phyloP scores from a whole-genome alignment of 2,329 filamentous ascomycete species.

The Bipolaris gigantea region DNA sequence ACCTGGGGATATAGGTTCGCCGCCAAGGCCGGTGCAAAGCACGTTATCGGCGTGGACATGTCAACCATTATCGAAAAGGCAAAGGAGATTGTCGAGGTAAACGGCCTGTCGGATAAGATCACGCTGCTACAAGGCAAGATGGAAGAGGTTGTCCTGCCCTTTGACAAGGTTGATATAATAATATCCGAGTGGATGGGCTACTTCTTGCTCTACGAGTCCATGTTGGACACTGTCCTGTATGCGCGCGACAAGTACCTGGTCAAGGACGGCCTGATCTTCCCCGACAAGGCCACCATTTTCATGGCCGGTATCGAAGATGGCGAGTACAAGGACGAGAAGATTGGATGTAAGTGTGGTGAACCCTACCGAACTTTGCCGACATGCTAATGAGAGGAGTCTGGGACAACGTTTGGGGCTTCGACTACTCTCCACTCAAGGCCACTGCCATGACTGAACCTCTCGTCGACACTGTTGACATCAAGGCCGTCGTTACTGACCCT shows the following conservation, averaged over 20 bases:
- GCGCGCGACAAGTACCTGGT: conserved; percentile 89
- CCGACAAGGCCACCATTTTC: conserved; percentile 97
- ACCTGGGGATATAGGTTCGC: conserved; percentile 72
- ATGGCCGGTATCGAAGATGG: conserved; percentile 97
- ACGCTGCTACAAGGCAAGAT: conserved; percentile 99
- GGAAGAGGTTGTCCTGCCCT: conserved; percentile 95
- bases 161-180: conserved; percentile 97
- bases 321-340: conserved; percentile 99
- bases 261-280: conserved; percentile 91
- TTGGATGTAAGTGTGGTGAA: conserved; percentile 69
- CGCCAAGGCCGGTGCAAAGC: conserved; percentile 92
- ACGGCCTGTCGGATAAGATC: conserved; percentile 94
- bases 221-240: conserved; percentile 97
- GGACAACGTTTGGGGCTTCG: conserved; percentile 98
- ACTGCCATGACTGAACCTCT: conserved; percentile 94
- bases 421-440: conserved; percentile 91
- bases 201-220: conserved; percentile 97
- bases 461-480: conserved; percentile 96
- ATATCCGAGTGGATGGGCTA: conserved; percentile 99
- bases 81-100: conserved; percentile 86
- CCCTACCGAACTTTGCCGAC: background rate
- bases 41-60: conserved; percentile 99
- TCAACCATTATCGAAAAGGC: conserved; percentile 99
- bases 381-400: conserved; percentile 67
- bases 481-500: conserved; percentile 94